These are phyloP conservation scores for Trichoderma sp. DNA, from an alignment of 2,329 filamentous ascomycete genomes.

Conservation along the genomic window DNA sequence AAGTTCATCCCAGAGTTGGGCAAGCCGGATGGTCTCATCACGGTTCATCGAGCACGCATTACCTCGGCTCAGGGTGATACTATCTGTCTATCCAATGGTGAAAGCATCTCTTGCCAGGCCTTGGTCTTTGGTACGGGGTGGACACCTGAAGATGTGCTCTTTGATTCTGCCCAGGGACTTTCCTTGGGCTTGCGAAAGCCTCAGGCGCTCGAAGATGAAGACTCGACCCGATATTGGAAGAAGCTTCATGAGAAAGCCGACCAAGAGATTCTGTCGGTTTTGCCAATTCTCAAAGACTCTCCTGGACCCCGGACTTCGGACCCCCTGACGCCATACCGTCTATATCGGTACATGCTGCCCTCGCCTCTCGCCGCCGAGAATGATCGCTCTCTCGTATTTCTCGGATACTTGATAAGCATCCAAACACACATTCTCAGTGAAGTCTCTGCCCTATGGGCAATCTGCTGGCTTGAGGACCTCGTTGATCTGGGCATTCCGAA, in stretches of 20 bases:
- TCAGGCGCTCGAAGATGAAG: background rate
- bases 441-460: slow-evolving; percentile 12
- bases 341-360: slow-evolving; percentile 14
- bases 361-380: slow-evolving; percentile 1
- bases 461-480: slow-evolving; percentile 14
- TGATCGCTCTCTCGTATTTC: slow-evolving; percentile 7
- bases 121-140: slow-evolving; percentile 13
- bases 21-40: slow-evolving; percentile 3
- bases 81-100: background rate
- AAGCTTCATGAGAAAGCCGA: slow-evolving; percentile 2
- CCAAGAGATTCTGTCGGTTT: background rate
- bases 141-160: slow-evolving; percentile 6
- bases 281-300: slow-evolving; percentile 2
- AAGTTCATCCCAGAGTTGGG: slow-evolving; percentile 9
- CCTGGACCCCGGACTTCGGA: background rate
- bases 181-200: slow-evolving; percentile 8
- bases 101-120: background rate
- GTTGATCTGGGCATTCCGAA: background rate
- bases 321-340: background rate
- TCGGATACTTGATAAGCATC: slow-evolving; percentile 3
- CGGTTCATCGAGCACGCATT: slow-evolving; percentile 1
- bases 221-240: background rate
- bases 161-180: background rate
- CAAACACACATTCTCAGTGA: slow-evolving; percentile 16
- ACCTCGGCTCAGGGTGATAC: background rate